These are phyloP conservation scores for Amanita polypyramis DNA, from an alignment of 768 basidiomycete species.

Conservation along the genomic window DNA sequence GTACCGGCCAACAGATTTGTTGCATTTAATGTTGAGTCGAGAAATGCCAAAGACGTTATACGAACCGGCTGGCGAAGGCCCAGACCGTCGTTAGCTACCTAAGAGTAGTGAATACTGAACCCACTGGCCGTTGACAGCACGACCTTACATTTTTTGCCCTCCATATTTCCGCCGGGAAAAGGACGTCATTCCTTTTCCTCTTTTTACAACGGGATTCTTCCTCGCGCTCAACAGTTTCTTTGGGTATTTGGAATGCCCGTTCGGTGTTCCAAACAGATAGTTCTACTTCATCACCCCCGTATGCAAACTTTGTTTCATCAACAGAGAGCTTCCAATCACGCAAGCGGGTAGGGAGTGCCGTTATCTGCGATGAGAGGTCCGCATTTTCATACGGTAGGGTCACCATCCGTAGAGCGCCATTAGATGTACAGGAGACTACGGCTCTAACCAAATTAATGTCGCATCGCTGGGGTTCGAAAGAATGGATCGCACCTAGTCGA, in stretches of 20 bases:
- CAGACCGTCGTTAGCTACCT: slow-evolving; percentile 68
- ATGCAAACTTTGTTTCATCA: slow-evolving; percentile 50
- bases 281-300: slow-evolving; percentile 83
- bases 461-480: not conserved
- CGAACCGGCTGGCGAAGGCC: slow-evolving; percentile 71
- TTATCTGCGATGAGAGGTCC: slow-evolving; percentile 17
- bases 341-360: slow-evolving; percentile 59
- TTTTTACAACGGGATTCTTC: slow-evolving; percentile 30
- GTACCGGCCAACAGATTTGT: slow-evolving; percentile 64
- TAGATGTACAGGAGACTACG: slow-evolving; percentile 63
- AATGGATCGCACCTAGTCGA: slow-evolving; percentile 33
- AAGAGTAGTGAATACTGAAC: not conserved
- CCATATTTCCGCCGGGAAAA: slow-evolving; percentile 74
- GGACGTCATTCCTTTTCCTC: slow-evolving; percentile 42
- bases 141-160: slow-evolving; percentile 65
- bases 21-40: slow-evolving; percentile 27
- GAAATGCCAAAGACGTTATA: slow-evolving; percentile 57
- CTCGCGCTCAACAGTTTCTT: slow-evolving; percentile 10
- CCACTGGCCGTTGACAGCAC: not conserved
- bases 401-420: slow-evolving; percentile 57
- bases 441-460: slow-evolving; percentile 21
- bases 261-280: slow-evolving; percentile 74
- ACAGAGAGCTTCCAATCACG: slow-evolving; percentile 52
- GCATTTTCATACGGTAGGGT: slow-evolving; percentile 17
- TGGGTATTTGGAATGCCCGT: slow-evolving; percentile 29